Conservation (phyloP, 2,329 filamentous ascomycete genomes). For the Ceratocystis eucalypticola region DNA sequence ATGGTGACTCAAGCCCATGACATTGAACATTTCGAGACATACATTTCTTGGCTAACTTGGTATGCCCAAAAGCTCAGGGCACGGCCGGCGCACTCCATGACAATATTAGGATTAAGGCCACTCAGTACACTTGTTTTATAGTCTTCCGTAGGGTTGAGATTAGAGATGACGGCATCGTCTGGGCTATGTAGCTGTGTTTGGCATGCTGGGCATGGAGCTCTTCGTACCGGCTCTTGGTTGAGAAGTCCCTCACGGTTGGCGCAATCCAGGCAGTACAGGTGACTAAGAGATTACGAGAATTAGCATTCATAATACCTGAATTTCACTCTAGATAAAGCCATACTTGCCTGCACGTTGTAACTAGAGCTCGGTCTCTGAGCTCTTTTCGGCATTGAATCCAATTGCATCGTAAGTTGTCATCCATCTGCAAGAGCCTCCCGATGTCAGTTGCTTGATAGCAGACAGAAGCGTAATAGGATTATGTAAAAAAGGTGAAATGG, state of each 20-base stretch:
- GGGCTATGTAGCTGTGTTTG: constrained; percentile 50
- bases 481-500: neutral
- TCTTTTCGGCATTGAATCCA: constrained; percentile 58
- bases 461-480: too few relatives aligned
- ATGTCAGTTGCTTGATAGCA: neutral
- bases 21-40: constrained; percentile 22
- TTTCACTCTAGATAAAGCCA: constrained; percentile 14
- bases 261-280: constrained; percentile 74
- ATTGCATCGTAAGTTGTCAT: constrained; percentile 66
- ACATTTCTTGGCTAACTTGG: constrained; percentile 76
- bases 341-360: constrained; percentile 71
- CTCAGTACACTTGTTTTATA: constrained; percentile 80
- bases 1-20: too few relatives aligned
- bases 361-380: constrained; percentile 58
- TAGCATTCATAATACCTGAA: neutral
- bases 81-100: constrained; percentile 76
- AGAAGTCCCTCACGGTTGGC: constrained; percentile 52
- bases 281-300: constrained; percentile 36
- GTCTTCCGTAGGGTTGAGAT: constrained; percentile 68
- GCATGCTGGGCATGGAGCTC: constrained; percentile 62
- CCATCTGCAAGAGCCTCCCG: constrained; percentile 40
- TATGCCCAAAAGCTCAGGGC: constrained; percentile 78
- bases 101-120: constrained; percentile 63
- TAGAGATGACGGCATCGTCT: constrained; percentile 60
- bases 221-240: constrained; percentile 25